Base-by-base conservation (phyloP, 2,329 filamentous ascomycete species). In the Mariannaea sp. region DNA sequence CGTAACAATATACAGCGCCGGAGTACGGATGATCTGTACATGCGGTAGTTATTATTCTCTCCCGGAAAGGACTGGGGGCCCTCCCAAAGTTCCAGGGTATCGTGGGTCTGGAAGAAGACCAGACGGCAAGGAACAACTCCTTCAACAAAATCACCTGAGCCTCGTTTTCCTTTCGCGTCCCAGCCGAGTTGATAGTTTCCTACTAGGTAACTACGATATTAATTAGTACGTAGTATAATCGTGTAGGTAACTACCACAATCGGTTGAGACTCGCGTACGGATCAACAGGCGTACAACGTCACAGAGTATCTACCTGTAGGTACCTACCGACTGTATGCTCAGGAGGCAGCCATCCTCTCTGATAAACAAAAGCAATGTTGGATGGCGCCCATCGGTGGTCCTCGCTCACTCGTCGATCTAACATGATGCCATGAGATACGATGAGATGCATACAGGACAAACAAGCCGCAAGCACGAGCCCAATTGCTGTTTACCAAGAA, bases 61-160 rank as follows among this genome's bases (percentile, higher is more conserved):
- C 46, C 38, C 17, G 36, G 46, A 36, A 36, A 30, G 27, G 39
- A 17, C 32, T 42, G 38, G 46, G 30, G 19, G 14, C 30, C 33
- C 24, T 16, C 36, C 33, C 45, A 24, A 33, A 48, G 35, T 22
- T 8, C 24, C 35, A 48, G n/a, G 22, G 27, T 24, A 16, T 35
- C 32, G 32, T 35, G 32, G 36, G 32, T 16, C 16, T 16, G 19
- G 35, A n/a, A n/a, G n/a, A n/a, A 29, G 44, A 13, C 17, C 27
- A 41, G 38, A 35, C n/a, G 36, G 40, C 32, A 35, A 41, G 46
- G 46, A 41, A 33, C 46, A 27, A 49, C 32, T 41, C 16, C 38
- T 5, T n/a, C 38, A 24, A 17, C 38, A 43, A 32, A 40, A 35
- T 36, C 20, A 32, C 38, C 38, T 40, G 32, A 49, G 38, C 29